These are phyloP conservation scores for Aspergillus brasiliensis DNA, from an alignment of 2,329 filamentous ascomycete genomes.

Conservation along the genomic window DNA sequence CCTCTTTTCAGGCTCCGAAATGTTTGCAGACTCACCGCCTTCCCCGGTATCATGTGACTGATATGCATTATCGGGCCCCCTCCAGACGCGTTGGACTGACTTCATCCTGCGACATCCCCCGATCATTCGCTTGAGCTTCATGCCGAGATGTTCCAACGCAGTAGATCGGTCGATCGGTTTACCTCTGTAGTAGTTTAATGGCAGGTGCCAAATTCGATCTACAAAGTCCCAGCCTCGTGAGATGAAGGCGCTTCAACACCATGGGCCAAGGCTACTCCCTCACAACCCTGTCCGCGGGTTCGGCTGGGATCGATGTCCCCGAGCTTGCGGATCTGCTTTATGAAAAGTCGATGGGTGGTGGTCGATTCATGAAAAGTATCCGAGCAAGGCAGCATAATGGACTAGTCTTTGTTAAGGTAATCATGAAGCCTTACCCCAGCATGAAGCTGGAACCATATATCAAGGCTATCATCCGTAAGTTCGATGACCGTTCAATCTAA, in stretches of 20 bases:
- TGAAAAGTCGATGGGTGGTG: slow-evolving; percentile 87
- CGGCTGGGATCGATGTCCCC: slow-evolving; percentile 88
- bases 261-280: slow-evolving; percentile 99
- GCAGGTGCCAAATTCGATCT: neutral
- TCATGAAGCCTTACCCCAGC: slow-evolving; percentile 85
- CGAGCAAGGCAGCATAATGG: slow-evolving; percentile 87
- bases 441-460: slow-evolving; percentile 81
- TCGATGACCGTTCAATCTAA: slow-evolving; percentile 2
- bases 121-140: neutral
- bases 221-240: slow-evolving; percentile 16
- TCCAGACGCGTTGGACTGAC: neutral
- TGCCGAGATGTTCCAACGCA: neutral
- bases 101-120: slow-evolving; percentile 5
- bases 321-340: slow-evolving; percentile 89
- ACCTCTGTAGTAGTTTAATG: neutral
- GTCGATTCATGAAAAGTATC: slow-evolving; percentile 95
- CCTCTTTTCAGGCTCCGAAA: neutral
- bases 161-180: neutral
- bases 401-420: slow-evolving; percentile 88
- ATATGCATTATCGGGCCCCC: neutral
- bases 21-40: slow-evolving; percentile 12
- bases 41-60: slow-evolving; percentile 8
- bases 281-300: slow-evolving; percentile 85
- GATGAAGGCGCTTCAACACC: slow-evolving; percentile 37
- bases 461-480: slow-evolving; percentile 71